Evolutionary conservation across 202 grass and related monocot genomes (phyloP), one percentile per base, ranked within the genome.

Genomic region (Panicum virgatum): DNA sequence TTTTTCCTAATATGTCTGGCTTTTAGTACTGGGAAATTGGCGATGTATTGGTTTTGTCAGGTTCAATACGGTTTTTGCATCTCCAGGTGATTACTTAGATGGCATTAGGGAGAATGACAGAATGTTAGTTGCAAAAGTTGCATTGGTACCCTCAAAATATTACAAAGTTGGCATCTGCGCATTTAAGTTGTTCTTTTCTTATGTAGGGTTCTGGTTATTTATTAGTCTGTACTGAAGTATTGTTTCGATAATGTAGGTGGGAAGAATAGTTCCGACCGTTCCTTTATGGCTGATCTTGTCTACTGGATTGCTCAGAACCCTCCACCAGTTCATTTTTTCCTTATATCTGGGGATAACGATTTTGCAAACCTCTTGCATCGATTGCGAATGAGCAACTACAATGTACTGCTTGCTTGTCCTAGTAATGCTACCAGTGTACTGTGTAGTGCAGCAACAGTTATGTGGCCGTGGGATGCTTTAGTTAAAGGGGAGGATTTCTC

Each of bases 351-450:
- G 60, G 92, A 98, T 66, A 90, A 8, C 42, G 92, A 98, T 61
- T 96, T 98, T 34, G 64, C 92, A 26, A 98, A 89, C 69, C 90
- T 96, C 45, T 87, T 98, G 68, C 91, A 98, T 82, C 90, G 92
- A 12, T 77, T 98, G 67, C 81, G 96, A 77, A 98, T 98, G 96
- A 93, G 72, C 70, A 98, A 98, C 83, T 98, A 98, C 76, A 98
- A 98, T 70, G 73, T 98, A 83, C 78, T 96, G 39, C 96, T 98
- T 82, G 87, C 96, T 30, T 90, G 87, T 70, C 85, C 61, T 34
- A 58, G 57, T 65, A 51, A 0, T 6, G 69, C 80, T 59, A 79
- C 84, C 12, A 82, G 32, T 50, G 82, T 83, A 46, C 73, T 98
- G 18, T 87, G 88, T 40, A 92, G 87, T 83, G 91, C 89, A 40